Evolutionary conservation across 176 grass and related monocot species (phyloP).

Genomic region (Oryza punctata): DNA sequence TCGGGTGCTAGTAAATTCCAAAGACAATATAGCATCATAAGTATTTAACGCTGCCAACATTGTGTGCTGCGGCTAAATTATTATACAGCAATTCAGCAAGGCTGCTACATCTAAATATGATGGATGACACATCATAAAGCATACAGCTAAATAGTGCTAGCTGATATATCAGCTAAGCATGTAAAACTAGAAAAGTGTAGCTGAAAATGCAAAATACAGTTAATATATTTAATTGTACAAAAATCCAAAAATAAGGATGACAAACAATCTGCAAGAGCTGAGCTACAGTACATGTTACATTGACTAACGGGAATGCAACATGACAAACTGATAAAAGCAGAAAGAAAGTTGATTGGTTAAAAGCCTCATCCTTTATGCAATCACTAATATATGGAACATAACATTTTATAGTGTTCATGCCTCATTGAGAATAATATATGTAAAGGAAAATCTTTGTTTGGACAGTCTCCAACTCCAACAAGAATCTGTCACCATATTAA

Average conservation of each 20-base stretch:
- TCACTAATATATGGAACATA: background rate
- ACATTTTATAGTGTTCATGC: background rate
- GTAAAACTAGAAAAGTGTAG: background rate
- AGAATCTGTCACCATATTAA: too few relatives aligned
- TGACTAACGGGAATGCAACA: background rate
- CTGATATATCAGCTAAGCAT: background rate
- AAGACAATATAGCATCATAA: background rate
- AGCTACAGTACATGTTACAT: conserved; percentile 6
- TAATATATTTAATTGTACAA: background rate
- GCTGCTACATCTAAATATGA: background rate
- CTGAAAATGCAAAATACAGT: background rate
- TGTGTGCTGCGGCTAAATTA: background rate
- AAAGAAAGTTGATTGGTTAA: background rate
- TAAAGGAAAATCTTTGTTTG: background rate
- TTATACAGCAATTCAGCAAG: background rate
- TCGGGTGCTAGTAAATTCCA: background rate
- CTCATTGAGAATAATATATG: background rate
- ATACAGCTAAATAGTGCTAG: background rate
- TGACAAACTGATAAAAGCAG: background rate
- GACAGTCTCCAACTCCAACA: background rate
- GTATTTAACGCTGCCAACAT: background rate
- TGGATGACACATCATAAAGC: background rate
- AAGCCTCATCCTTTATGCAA: background rate
- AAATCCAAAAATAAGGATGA: background rate
- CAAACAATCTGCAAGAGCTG: background rate